Base-by-base conservation (phyloP, 768 basidiomycete genomes). In the Galerina sulciceps region DNA sequence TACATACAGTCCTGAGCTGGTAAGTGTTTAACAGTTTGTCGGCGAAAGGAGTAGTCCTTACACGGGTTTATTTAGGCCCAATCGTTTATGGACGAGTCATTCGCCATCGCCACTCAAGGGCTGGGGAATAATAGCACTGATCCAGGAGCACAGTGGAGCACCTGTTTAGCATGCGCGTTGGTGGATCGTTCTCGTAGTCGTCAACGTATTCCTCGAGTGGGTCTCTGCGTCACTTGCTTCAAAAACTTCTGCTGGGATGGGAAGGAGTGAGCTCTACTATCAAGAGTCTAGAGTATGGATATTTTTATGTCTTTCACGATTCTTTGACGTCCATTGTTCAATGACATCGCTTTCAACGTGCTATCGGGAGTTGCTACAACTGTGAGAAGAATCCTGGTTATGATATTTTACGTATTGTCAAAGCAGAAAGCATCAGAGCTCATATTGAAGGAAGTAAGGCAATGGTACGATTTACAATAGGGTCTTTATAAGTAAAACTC, bases 211-310 rank as follows among this genome's bases (percentile, higher is more conserved):
- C 22, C 20, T 18, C 36, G 58, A 10, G 37, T 41, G 37, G 58
- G 58, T 11, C 18, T 59, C 4, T 59, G 58, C 17, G 6, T 22
- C 0, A 42, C 36, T 23, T 59, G 58, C 23, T 59, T 59, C 22
- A 17, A n/a, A 8, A 59, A 59, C 22, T 59, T 47, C 14, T 59
- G 58, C 31, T 59, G 58, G 58, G 20, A 59, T 48, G 58, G 58
- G 22, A 53, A 43, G 37, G 58, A 59, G 45, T 59, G 42, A 46
- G 26, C 1, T 46, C 36, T 36, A n/a, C 34, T n/a, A n/a, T n/a
- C n/a, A n/a, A n/a, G n/a, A n/a, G n/a, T n/a, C n/a, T n/a, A n/a
- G n/a, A n/a, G n/a, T n/a, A n/a, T n/a, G 31, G 36, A 31, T 31
- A 31, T 31, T 1, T 31, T 31, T 8, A 31, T 31, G 26, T 31